Base-by-base conservation (phyloP, 192 early-diverging fungal genomes). In the Podila horticola region DNA sequence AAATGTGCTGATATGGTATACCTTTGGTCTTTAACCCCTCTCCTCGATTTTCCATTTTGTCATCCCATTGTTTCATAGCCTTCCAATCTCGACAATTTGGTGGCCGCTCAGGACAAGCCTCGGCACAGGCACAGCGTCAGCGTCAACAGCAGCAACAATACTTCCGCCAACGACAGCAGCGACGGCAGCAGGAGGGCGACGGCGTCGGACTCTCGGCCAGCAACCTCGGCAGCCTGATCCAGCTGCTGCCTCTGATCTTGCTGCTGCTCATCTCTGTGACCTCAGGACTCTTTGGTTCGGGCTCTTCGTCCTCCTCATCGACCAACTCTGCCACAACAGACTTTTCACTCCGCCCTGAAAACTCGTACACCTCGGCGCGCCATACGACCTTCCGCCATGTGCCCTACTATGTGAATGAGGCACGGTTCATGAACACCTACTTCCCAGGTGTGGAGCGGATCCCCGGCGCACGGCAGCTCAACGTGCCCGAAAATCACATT, bases 231-330 rank as follows among this genome's bases (percentile, higher is more conserved):
- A 67, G 71, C 33, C 88, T 94, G 41, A 61, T 95, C 33, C 96
- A 96, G 75, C 68, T 96, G 26, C 68, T 97, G 49, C 97, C 95
- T 12, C 71, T 97, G 55, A 75, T 97, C 22, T 73, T 96, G 11
- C 79, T 98, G 15, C 86, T 97, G 58, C 66, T 94, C 38, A 88
- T 96, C 58, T 93, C 94, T 3, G 83, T 98, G 31, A 71, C 91
- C 0, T 93, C 94, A 3, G 87, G 82, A 22, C 55, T 95, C 17
- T 87, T 94, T 45, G 75, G 84, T 0, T 64, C 72, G 51, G 50
- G 60, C 41, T 66, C 62, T 50, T 66, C 71, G 0, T 59, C 71
- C 0, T 65, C 70, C 0, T n/a, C 64, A 8, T 50, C 33, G 33
- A 64, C 69, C 48, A 63, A 45, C 69, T 82, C 68, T 15, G 64